phyloP scores from a whole-genome alignment of 345 rosid species.

The Excoecaria agallocha region DNA sequence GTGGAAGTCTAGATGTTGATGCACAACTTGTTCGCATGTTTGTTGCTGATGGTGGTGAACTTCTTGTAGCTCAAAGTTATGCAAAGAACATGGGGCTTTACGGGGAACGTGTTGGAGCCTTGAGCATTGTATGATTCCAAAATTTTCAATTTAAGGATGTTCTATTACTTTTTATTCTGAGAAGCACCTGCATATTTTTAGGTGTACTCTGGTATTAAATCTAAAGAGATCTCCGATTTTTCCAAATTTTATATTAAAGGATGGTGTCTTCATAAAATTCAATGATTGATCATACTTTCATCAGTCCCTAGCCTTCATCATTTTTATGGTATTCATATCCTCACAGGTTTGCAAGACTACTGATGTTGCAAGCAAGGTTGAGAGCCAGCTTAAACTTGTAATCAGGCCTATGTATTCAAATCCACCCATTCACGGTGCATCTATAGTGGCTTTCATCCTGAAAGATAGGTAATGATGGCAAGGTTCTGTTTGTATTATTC shows the following conservation, averaged over 20 bases:
- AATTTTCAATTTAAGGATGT: not conserved
- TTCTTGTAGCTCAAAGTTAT: conserved; percentile 47
- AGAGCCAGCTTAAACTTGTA: conserved; percentile 56
- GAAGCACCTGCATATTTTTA: not conserved
- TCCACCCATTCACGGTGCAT: conserved; percentile 58
- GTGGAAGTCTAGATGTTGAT: conserved; percentile 46
- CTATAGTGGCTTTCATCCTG: conserved; percentile 45
- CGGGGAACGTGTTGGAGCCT: conserved; percentile 57
- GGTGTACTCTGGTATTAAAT: not conserved
- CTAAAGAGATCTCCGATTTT: not conserved
- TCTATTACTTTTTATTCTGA: not conserved
- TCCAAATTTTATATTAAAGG: not conserved
- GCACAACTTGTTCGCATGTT: conserved; percentile 49
- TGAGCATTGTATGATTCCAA: conserved; percentile 41
- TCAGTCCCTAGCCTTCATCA: not conserved
- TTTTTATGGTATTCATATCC: conserved; percentile 3
- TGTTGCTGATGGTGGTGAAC: conserved; percentile 53
- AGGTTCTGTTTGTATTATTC: not conserved
- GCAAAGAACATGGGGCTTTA: conserved; percentile 62
- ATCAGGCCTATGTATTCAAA: conserved; percentile 58
- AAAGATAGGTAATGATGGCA: conserved; percentile 35
- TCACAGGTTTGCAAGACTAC: conserved; percentile 45
- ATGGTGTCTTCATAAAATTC: not conserved
- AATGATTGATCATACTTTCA: not conserved
- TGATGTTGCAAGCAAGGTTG: conserved; percentile 42